A percentile compares a stretch with the other conserved stretches of the same genome.
Conservation (phyloP, 2,329 filamentous ascomycete genomes). For the Ophiosphaerella herpotricha region DNA sequence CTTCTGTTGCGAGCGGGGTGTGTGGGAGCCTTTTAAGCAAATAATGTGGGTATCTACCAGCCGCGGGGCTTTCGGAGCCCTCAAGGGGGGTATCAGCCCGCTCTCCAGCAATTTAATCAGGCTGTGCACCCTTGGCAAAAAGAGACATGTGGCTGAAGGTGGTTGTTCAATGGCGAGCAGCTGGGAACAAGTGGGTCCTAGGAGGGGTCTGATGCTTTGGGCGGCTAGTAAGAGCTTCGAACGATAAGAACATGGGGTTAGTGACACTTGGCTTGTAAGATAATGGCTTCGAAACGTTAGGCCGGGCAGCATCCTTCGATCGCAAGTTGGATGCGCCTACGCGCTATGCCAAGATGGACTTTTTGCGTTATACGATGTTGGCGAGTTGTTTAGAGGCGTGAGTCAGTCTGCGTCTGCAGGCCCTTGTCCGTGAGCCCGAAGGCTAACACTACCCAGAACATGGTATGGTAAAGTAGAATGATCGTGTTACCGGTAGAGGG, state of each 20-base stretch:
- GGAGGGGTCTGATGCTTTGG: constrained; percentile 25
- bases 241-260: constrained; percentile 18
- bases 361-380: neutral
- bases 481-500: constrained; percentile 10
- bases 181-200: constrained; percentile 30
- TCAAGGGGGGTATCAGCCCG: constrained; percentile 5
- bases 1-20: constrained; percentile 8
- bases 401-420: neutral
- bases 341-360: neutral
- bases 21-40: constrained; percentile 23
- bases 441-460: constrained; percentile 1
- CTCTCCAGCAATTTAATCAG: constrained; percentile 14
- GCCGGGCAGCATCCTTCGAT: too few species aligned
- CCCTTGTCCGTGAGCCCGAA: neutral
- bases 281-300: constrained; percentile 10
- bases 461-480: constrained; percentile 8
- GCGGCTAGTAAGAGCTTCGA: constrained; percentile 27
- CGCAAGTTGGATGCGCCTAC: neutral
- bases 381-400: neutral
- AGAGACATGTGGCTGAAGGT: constrained; percentile 11
- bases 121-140: constrained; percentile 24
- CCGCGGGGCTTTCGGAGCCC: constrained; percentile 13
- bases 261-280: constrained; percentile 32
- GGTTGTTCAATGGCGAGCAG: constrained; percentile 17
- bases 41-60: constrained; percentile 10